Evolutionary conservation across 495 filamentous ascomycete genomes (phyloP), one percentile per base, ranked within the genome.

Genomic region (Oidiodendron maius): DNA sequence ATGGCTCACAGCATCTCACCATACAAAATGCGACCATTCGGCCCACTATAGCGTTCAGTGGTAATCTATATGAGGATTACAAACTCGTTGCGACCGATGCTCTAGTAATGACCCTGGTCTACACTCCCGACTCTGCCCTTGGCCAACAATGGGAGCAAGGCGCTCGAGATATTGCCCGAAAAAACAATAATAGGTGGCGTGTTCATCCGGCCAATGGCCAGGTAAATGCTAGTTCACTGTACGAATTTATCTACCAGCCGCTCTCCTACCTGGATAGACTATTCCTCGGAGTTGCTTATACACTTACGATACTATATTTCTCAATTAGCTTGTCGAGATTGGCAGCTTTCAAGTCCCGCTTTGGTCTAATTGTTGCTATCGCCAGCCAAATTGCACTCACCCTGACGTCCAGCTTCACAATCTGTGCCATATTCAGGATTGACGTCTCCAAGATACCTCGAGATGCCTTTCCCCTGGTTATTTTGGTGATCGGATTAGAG

Each of bases 11-110:
- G 1, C 68, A 70, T 44, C 62, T 69, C 3, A 82, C 83, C 8
- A 73, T 71, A 4, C 75, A 82, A 54, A 84, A 86, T 62, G 69
- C 86, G 36, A 86, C 83, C 12, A 58, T 89, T 44, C 72, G 83
- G 8, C 85, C 83, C 61, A 83, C 81, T 11, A 83, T 82, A 24
- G 82, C 87, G 13, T 87, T 89, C 60, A 84, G 82, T 45, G 84
- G 84, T 10, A 87, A 87, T 55, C 71, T 74, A 32, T 86, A 86
- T 54, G 70, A 76, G 21, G 72, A 82, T 49, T 69, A 76, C 10
- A 65, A 67, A 30, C 68, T 89, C 17, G 64, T 77, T 6, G 81
- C 81, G 6, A 84, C 80, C 0, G 84, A 89, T 63, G 82, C 84
- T 11, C 67, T 89, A 18, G 84, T 89, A 39, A 80, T 89, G 50